Base-by-base conservation (phyloP, 331 rosid genomes). In the Rosa hybrid region DNA sequence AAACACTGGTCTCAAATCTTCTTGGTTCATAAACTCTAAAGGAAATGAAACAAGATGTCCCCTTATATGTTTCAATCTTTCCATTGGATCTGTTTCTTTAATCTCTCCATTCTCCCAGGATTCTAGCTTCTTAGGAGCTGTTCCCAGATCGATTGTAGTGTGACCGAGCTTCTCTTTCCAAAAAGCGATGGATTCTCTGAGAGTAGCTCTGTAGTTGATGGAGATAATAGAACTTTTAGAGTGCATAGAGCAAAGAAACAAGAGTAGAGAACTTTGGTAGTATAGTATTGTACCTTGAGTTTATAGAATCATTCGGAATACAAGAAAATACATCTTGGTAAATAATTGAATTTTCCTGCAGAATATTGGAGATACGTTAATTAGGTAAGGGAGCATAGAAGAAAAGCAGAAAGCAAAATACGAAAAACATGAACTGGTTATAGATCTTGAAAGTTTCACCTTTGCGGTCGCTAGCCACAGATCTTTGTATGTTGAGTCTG, bases 401-500 rank as follows among this genome's bases (percentile, higher is more conserved):
- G 45, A 67, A 70, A 1, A n/a, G 27, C 39, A 12, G 42, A 44
- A 67, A 60, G 50, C 63, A 20, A 72, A 60, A 50, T 21, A 7
- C 7, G 44, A 27, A 21, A 67, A 83, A 67, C 74, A 72, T 51
- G 53, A 77, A 4, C 1, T 23, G 59, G 57, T 68, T 23, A 38
- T 38, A 5, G 57, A 74, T 14, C 62, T 27, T 18, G 39, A 54
- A 12, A 56, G 45, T 75, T 68, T 81, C 57, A 86, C 89, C 89
- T 87, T 81, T 41, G 90, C 90, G 45, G 87, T 86, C 54, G 82
- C 87, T 85, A 83, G 39, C 89, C 89, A 89, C 60, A 87, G 64
- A 77, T 85, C 82, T 77, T 73, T 87, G 78, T 83, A 87, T 7
- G 90, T 89, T 73, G 84, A 38, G 76, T 87, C 90, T 25, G 78